These are phyloP conservation scores for Russula ochroleuca DNA, from an alignment of 768 basidiomycete species.

Conservation along the genomic window DNA sequence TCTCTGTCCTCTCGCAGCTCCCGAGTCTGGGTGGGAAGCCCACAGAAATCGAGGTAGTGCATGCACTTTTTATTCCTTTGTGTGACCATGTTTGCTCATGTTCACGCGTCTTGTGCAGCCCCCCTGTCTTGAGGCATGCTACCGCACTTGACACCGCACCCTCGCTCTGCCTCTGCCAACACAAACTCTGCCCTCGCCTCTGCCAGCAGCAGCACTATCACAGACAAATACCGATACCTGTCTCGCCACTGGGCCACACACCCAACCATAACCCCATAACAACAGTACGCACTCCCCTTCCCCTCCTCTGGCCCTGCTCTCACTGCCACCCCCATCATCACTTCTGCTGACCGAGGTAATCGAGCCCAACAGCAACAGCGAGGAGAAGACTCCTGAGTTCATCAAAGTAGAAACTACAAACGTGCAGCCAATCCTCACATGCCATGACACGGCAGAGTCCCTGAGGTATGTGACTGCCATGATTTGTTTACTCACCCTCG, in stretches of 20 bases:
- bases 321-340: background rate
- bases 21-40: too few species aligned
- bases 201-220: background rate
- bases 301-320: background rate
- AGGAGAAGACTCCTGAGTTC: background rate
- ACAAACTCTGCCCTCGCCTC: slow-evolving; percentile 4
- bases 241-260: background rate
- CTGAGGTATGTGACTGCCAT: too few species aligned
- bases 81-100: too few species aligned
- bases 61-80: too few species aligned
- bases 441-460: slow-evolving; percentile 7
- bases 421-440: background rate
- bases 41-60: too few species aligned
- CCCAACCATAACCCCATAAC: background rate
- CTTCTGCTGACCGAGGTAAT: slow-evolving; percentile 8
- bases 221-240: background rate
- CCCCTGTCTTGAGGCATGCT: slow-evolving; percentile 70
- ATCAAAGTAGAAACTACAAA: slow-evolving; percentile 8
- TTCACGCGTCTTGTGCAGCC: too few species aligned
- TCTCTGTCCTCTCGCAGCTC: too few species aligned
- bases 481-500: too few species aligned
- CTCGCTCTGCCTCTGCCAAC: slow-evolving; percentile 36
- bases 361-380: slow-evolving; percentile 22
- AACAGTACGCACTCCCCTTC: background rate
- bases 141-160: slow-evolving; percentile 52